These are phyloP conservation scores for Botrytis hyacinthi DNA, from an alignment of 2,329 filamentous ascomycete genomes.

Conservation along the genomic window DNA sequence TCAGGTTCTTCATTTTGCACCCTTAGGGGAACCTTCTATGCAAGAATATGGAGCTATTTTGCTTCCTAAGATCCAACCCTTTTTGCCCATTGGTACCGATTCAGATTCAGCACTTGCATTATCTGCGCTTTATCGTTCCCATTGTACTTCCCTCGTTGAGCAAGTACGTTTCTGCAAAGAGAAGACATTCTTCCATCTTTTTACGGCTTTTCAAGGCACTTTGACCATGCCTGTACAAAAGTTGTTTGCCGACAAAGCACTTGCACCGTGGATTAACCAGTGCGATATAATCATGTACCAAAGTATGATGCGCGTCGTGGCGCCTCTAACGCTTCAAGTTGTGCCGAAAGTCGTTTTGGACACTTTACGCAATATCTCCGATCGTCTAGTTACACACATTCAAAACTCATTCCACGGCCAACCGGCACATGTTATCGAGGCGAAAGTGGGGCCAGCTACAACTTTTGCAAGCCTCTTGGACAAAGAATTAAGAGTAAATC, in stretches of 20 bases:
- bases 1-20: slow-evolving; percentile 59
- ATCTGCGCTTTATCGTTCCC: slow-evolving; percentile 83
- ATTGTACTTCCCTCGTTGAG: slow-evolving; percentile 93
- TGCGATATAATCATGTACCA: slow-evolving; percentile 96
- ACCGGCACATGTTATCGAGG: slow-evolving; percentile 78
- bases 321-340: slow-evolving; percentile 84
- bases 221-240: slow-evolving; percentile 96
- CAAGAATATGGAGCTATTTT: slow-evolving; percentile 68
- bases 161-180: slow-evolving; percentile 95
- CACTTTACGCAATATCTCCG: slow-evolving; percentile 82
- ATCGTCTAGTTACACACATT: slow-evolving; percentile 77
- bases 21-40: slow-evolving; percentile 53
- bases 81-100: slow-evolving; percentile 79
- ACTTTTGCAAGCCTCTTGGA: slow-evolving; percentile 85
- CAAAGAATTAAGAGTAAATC: slow-evolving; percentile 85
- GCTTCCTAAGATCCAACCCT: slow-evolving; percentile 82
- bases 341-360: slow-evolving; percentile 85
- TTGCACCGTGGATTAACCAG: slow-evolving; percentile 91
- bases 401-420: slow-evolving; percentile 81
- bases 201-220: slow-evolving; percentile 92
- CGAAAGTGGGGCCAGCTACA: slow-evolving; percentile 83
- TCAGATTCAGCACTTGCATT: slow-evolving; percentile 82
- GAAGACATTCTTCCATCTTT: slow-evolving; percentile 93
- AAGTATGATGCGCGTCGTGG: slow-evolving; percentile 91
- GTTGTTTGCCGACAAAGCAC: slow-evolving; percentile 73